These are phyloP conservation scores for Oenanthe sinensis DNA, from an alignment of 129 eudicot genomes.

Conservation along the genomic window DNA sequence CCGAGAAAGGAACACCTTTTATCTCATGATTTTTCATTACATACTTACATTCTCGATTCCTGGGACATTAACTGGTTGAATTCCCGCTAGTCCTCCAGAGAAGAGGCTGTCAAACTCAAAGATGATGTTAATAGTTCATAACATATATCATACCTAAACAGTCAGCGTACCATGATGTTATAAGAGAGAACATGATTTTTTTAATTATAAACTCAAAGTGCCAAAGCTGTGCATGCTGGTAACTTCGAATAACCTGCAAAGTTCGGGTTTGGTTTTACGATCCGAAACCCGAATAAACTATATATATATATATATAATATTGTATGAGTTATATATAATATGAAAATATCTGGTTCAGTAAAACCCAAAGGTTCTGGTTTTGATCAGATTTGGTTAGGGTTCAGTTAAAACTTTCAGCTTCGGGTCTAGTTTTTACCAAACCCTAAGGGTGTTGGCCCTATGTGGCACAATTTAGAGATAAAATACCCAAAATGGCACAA, in stretches of 20 bases:
- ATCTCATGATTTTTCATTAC: not conserved
- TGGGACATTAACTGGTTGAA: constrained; percentile 72
- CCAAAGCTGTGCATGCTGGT: not conserved
- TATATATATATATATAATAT: too few species aligned
- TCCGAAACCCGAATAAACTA: not conserved
- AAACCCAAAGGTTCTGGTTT: not conserved
- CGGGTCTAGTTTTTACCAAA: not conserved
- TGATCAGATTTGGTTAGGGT: not conserved
- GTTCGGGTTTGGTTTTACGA: not conserved
- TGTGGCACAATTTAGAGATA: too few species aligned
- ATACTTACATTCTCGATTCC: constrained; percentile 87
- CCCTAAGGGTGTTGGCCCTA: too few species aligned
- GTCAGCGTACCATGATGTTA: not conserved
- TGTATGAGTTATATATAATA: too few species aligned
- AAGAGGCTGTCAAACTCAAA: constrained; percentile 66
- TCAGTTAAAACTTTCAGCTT: too few species aligned
- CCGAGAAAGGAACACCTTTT: not conserved
- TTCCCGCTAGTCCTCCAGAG: constrained; percentile 89
- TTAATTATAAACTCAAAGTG: not conserved
- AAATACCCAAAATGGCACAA: too few species aligned
- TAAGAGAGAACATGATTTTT: not conserved
- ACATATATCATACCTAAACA: not conserved
- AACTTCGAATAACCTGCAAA: not conserved
- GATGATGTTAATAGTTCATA: not conserved
- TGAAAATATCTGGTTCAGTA: not conserved